These are phyloP conservation scores for Hirsutella minnesotensis DNA, from an alignment of 2,329 filamentous ascomycete species.

Conservation along the genomic window DNA sequence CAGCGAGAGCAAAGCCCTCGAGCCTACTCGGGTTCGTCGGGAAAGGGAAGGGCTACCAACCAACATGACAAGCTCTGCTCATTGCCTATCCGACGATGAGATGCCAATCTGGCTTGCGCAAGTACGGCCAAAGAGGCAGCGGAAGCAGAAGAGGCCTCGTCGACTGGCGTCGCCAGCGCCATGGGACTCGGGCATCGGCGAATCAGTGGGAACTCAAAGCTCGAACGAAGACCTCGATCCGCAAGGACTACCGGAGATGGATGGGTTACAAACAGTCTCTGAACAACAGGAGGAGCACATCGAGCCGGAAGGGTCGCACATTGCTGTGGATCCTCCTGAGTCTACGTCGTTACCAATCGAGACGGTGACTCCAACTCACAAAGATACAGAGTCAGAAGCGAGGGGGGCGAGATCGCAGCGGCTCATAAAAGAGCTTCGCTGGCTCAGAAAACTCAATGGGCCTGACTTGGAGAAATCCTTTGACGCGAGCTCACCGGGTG, in stretches of 20 bases:
- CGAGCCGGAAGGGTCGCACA: too few relatives aligned
- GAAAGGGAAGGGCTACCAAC: background rate
- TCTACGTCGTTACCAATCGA: too few relatives aligned
- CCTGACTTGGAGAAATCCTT: background rate
- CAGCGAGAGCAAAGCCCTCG: too few relatives aligned
- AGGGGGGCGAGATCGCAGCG: slow-evolving; percentile 1
- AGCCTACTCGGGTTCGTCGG: background rate
- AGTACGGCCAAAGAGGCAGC: background rate
- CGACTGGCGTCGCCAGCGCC: background rate
- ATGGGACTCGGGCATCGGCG: background rate
- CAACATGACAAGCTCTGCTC: slow-evolving; percentile 5
- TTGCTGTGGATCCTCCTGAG: too few relatives aligned
- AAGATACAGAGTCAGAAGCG: too few relatives aligned
- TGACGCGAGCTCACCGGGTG: background rate
- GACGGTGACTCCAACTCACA: background rate
- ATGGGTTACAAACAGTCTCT: too few relatives aligned
- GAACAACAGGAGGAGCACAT: too few relatives aligned
- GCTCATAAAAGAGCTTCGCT: background rate
- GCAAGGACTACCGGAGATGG: background rate
- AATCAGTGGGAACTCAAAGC: background rate
- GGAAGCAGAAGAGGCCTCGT: background rate
- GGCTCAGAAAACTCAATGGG: slow-evolving; percentile 1
- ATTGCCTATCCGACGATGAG: slow-evolving; percentile 24
- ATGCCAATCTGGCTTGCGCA: slow-evolving; percentile 14
- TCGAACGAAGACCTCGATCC: background rate